Base-by-base conservation (phyloP, 768 basidiomycete genomes). In the Megacollybia marginata region DNA sequence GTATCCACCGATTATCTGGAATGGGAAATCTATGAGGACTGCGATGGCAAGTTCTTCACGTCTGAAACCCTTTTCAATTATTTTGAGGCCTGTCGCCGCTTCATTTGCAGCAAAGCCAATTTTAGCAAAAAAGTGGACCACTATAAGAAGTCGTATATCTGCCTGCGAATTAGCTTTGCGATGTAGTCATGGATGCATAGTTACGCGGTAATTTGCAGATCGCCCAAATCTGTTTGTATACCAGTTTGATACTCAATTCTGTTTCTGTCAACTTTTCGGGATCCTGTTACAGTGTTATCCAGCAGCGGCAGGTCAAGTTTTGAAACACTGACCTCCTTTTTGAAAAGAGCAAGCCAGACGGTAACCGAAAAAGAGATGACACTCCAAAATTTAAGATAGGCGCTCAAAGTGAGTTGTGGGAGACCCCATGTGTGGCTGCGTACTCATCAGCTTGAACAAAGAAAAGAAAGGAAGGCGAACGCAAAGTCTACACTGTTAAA, bases 21-120 rank as follows among this genome's bases (percentile, higher is more conserved):
- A 95, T 2, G 96, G 96, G 57, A 98, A 97, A 66, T 99, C 96
- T 55, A 98, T 86, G 35, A 98, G 80, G 42, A 95, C 94, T 4
- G 92, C 87, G 13, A 93, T 74, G n/a, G 96, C 93, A 35, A 98
- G 76, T 58, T 99, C 96, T 70, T 98, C 96, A 36, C 93, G 86
- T 51, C 83, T 87, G 48, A 99, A 75, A 2, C 96, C 96, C 62
- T 98, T 98, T 65, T 99, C 96, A 40, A 99, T 87, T 69, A 98
- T 80, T 62, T 99, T 99, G 42, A 98, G 76, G 19, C 80, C 83
- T 3, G 91, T 92, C 11, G 85, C 88, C 6, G 92, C 86, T 43
- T 98, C 96, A 66, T 92, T 92, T 20, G 92, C 90, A 44, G 90
- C 89, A 64, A 93, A 96, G 28, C 94, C 95, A 52, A 99, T 74